Evolutionary conservation across 2,329 filamentous ascomycete species (phyloP).

Genomic region (Diaporthe sp.): DNA sequence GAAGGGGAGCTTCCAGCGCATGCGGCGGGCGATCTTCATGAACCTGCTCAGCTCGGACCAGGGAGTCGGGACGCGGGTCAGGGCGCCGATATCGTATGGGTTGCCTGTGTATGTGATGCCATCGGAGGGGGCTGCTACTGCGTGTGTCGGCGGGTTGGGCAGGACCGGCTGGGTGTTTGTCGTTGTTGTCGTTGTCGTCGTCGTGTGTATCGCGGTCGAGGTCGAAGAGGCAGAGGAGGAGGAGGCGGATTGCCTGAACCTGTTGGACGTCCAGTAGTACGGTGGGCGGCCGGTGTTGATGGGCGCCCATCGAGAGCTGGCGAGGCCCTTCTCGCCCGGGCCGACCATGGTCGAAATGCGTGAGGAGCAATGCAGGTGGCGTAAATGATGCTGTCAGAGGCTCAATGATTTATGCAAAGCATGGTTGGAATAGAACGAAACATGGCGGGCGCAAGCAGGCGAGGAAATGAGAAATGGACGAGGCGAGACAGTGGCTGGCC

Average conservation of each 20-base stretch:
- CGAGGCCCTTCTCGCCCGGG: constrained; percentile 34
- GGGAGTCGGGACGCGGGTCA: constrained; percentile 36
- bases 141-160: not conserved
- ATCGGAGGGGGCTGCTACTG: not conserved
- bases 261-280: constrained; percentile 34
- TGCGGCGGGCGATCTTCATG: constrained; percentile 70
- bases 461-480: not conserved
- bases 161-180: not conserved
- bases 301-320: constrained; percentile 39
- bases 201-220: constrained; percentile 15
- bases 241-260: constrained; percentile 17
- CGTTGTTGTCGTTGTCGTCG: constrained; percentile 1
- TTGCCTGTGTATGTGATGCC: not conserved
- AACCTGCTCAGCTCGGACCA: constrained; percentile 66
- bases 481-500: not conserved
- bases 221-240: not conserved
- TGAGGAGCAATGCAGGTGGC: not conserved
- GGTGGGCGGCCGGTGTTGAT: constrained; percentile 34
- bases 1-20: constrained; percentile 75
- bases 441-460: not conserved
- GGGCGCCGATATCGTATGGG: constrained; percentile 9
- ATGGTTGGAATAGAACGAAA: not conserved
- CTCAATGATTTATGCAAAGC: not conserved
- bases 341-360: not conserved
- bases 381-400: not conserved